Evolutionary conservation across 352 stramenopile species (phyloP).

Genomic region (Pythium chondricola): DNA sequence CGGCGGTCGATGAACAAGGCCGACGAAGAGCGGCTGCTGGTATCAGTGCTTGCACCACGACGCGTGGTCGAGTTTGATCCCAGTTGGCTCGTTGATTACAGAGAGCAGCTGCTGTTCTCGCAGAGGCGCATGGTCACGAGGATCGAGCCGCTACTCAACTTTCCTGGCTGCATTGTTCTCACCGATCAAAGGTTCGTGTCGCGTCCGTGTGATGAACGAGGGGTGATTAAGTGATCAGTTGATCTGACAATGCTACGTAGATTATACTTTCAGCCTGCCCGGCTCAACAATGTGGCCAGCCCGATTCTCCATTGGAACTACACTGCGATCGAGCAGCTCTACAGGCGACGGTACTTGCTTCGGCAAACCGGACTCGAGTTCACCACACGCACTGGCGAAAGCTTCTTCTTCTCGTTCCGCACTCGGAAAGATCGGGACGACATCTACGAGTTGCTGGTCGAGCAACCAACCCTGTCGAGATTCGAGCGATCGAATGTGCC

Average conservation of each 20-base stretch:
- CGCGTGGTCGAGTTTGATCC: conserved; percentile 66
- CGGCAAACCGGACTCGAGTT: conserved; percentile 86
- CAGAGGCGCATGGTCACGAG: conserved; percentile 45
- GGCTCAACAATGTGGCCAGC: conserved; percentile 90
- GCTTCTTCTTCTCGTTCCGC: conserved; percentile 81
- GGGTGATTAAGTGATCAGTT: not conserved
- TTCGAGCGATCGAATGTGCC: conserved; percentile 41
- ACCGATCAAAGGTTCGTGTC: conserved; percentile 31
- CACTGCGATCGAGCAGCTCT: conserved; percentile 60
- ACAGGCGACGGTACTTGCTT: conserved; percentile 87
- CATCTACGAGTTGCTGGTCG: conserved; percentile 60
- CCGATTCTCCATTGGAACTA: conserved; percentile 84
- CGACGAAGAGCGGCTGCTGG: conserved; percentile 61
- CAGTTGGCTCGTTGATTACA: conserved; percentile 80
- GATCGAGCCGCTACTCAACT: conserved; percentile 83
- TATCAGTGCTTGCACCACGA: conserved; percentile 51
- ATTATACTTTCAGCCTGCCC: conserved; percentile 90
- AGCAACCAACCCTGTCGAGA: conserved; percentile 41
- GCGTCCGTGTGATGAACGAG: no score
- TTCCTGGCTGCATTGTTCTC: conserved; percentile 85
- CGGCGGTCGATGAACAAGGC: conserved; percentile 43
- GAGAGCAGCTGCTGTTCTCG: conserved; percentile 57
- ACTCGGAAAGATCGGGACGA: conserved; percentile 59
- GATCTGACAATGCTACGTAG: no score
- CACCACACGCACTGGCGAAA: conserved; percentile 56